Percentiles rank a stretch among this genome's conserved stretches.
Evolutionary conservation across 1,139 yeast species (phyloP).

Genomic region (Debaryomyces psychrophilus): DNA sequence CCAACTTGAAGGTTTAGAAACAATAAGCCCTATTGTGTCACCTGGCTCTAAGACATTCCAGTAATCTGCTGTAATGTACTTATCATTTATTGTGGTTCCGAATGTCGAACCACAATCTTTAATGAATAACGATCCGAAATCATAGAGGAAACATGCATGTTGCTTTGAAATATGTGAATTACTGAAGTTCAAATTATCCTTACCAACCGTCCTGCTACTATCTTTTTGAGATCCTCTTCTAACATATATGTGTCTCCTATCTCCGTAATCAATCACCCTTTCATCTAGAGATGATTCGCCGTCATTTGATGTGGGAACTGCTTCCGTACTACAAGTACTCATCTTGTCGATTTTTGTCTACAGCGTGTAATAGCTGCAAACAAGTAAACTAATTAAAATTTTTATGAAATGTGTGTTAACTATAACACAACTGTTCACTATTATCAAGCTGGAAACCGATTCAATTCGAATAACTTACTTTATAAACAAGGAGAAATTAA

Average conservation of each 20-base stretch:
- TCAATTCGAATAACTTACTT: not conserved
- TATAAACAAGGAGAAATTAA: not conserved
- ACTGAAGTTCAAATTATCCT: slow-evolving; percentile 32
- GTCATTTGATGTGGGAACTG: not conserved
- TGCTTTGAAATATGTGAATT: slow-evolving; percentile 40
- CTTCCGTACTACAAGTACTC: not conserved
- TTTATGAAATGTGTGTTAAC: not conserved
- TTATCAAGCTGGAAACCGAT: not conserved
- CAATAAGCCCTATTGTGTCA: slow-evolving; percentile 37
- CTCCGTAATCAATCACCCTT: slow-evolving; percentile 21
- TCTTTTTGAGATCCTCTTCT: slow-evolving; percentile 36
- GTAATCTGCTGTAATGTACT: slow-evolving; percentile 26
- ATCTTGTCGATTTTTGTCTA: not conserved
- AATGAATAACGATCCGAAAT: slow-evolving; percentile 26
- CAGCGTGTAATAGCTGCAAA: not conserved
- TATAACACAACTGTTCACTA: not conserved
- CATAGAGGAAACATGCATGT: slow-evolving; percentile 26
- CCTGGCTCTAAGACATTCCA: slow-evolving; percentile 24
- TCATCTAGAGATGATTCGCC: slow-evolving; percentile 14
- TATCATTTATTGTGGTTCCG: slow-evolving; percentile 41
- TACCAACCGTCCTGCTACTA: slow-evolving; percentile 25
- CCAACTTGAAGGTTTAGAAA: slow-evolving; percentile 31
- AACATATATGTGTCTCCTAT: slow-evolving; percentile 21
- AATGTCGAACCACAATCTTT: slow-evolving; percentile 41
- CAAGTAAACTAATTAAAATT: not conserved